Percentiles rank a stretch among this genome's conserved stretches.
Conservation (phyloP, 805 yeast genomes). For the Sugiyamaella mastotermitis region DNA sequence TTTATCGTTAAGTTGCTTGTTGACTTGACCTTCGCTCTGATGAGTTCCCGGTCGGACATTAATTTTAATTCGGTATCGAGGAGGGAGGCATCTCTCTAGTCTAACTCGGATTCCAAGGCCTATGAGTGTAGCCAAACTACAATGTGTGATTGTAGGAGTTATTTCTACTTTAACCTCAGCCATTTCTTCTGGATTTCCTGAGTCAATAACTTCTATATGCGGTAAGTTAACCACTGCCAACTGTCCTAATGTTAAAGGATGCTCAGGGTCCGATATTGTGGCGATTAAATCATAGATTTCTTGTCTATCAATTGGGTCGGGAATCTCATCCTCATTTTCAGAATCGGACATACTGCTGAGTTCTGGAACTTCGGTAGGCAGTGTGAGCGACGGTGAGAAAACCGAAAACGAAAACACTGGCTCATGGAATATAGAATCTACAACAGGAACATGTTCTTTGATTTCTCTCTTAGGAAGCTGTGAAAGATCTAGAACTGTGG, state of each 20-base stretch:
- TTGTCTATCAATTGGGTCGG: conserved; percentile 70
- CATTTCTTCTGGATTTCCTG: conserved; percentile 46
- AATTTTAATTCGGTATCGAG: conserved; percentile 73
- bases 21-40: conserved; percentile 92
- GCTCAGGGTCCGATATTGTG: conserved; percentile 92
- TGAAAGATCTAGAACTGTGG: conserved; percentile 70
- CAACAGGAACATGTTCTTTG: not conserved
- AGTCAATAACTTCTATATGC: conserved; percentile 68
- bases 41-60: conserved; percentile 87
- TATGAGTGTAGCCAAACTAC: conserved; percentile 91
- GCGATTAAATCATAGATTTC: conserved; percentile 85
- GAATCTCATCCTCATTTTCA: conserved; percentile 20
- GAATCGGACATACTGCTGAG: conserved; percentile 15
- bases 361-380: conserved; percentile 16
- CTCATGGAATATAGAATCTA: conserved; percentile 11
- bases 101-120: conserved; percentile 94
- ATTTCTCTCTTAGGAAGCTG: conserved; percentile 56
- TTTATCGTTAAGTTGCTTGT: conserved; percentile 93
- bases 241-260: conserved; percentile 91
- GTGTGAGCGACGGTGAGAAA: conserved; percentile 10
- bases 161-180: conserved; percentile 76
- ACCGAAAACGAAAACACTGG: conserved; percentile 19
- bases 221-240: conserved; percentile 83
- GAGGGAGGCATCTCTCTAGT: conserved; percentile 80
- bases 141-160: conserved; percentile 97